These are phyloP conservation scores for Moricandia arvensis DNA, from an alignment of 345 rosid species.

Conservation along the genomic window DNA sequence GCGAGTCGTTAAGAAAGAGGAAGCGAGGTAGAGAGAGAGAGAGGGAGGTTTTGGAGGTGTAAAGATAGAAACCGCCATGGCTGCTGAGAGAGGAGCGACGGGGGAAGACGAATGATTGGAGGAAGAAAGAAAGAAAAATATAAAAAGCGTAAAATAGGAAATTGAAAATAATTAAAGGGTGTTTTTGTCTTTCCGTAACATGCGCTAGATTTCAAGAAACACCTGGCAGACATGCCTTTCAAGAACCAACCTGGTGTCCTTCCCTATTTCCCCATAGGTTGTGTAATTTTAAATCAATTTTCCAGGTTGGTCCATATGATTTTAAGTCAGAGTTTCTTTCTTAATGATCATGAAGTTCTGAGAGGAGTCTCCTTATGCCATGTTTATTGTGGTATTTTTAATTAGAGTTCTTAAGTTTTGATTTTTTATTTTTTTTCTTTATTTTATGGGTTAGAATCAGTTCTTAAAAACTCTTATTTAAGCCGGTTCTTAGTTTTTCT, in stretches of 20 bases:
- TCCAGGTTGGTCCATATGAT: no score
- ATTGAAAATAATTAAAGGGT: background rate
- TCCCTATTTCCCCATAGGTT: no score
- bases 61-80: conserved; percentile 45
- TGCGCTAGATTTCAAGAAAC: background rate
- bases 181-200: background rate
- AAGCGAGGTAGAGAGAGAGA: background rate
- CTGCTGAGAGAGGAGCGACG: conserved; percentile 12
- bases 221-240: background rate
- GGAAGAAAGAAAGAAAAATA: background rate
- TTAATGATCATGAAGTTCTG: no score
- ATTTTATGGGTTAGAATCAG: no score
- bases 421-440: no score
- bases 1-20: background rate
- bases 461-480: no score
- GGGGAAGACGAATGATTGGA: conserved; percentile 24
- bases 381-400: no score
- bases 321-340: no score
- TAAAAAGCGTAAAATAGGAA: background rate
- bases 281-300: no score
- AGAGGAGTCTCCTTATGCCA: no score
- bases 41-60: conserved; percentile 38
- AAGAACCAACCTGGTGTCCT: background rate
- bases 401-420: no score
- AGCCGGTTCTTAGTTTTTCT: no score